Conservation (phyloP, 2,329 filamentous ascomycete species). For the Whalleya microplaca region DNA sequence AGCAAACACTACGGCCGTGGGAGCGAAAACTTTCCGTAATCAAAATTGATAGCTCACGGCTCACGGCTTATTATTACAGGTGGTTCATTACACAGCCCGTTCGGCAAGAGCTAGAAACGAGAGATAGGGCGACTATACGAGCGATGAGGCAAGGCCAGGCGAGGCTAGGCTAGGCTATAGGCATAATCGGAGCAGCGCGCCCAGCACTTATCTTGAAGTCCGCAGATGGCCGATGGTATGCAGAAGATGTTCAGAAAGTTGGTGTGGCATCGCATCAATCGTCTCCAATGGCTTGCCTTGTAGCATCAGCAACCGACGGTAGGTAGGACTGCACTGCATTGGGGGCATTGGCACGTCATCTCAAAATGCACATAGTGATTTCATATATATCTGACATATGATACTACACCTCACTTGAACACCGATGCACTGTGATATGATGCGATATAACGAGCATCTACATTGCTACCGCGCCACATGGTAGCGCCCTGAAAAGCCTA, state of each 20-base stretch:
- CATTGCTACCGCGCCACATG: not conserved
- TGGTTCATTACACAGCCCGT: not conserved
- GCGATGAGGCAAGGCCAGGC: not conserved
- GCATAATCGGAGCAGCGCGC: too few species aligned
- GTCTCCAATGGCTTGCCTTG: not conserved
- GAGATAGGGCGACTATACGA: not conserved
- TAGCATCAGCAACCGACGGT: not conserved
- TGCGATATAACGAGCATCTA: not conserved
- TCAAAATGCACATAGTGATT: not conserved
- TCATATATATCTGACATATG: not conserved
- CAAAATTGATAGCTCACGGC: conserved; percentile 1
- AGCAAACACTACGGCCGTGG: not conserved
- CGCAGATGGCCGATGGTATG: conserved; percentile 12
- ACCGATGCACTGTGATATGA: not conserved
- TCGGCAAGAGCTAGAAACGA: not conserved
- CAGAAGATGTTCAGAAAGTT: not conserved
- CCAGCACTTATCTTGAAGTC: not conserved
- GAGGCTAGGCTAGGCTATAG: too few species aligned
- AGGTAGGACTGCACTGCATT: not conserved
- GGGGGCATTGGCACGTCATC: not conserved
- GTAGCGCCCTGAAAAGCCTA: not conserved
- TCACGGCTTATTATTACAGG: conserved; percentile 1
- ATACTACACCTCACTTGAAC: not conserved
- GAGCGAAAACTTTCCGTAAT: not conserved
- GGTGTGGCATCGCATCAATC: conserved; percentile 9